phyloP scores from a whole-genome alignment of 208 protist genomes.

The Balamuthia mandrillaris region DNA sequence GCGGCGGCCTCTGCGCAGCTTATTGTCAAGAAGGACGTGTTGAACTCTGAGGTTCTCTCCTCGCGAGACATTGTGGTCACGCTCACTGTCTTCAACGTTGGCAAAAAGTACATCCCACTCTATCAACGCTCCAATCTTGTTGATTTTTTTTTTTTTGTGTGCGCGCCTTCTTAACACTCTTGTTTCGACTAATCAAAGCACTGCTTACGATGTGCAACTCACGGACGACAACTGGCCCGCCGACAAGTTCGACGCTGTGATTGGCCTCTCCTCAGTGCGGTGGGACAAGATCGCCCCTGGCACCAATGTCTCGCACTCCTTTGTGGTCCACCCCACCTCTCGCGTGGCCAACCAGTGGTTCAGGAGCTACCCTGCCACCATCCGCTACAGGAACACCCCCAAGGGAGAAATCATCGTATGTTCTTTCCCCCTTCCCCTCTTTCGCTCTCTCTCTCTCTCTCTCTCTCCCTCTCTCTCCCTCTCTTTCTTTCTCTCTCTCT shows the following conservation, averaged over 20 bases:
- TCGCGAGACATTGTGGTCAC: not conserved
- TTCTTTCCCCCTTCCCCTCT: too few species aligned
- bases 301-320: constrained; percentile 16
- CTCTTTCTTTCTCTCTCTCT: too few species aligned
- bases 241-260: not conserved
- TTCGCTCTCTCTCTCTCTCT: too few species aligned
- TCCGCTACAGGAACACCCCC: not conserved
- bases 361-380: not conserved
- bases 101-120: not conserved
- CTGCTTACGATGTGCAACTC: not conserved
- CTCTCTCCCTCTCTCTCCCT: too few species aligned
- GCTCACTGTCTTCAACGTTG: not conserved
- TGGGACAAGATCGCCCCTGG: constrained; percentile 12
- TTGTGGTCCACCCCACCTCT: not conserved
- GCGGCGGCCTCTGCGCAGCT: too few species aligned
- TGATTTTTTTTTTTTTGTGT: not conserved
- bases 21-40: not conserved
- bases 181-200: too few species aligned
- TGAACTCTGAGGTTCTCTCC: not conserved
- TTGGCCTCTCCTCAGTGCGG: not conserved
- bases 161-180: too few species aligned
- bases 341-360: not conserved
- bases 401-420: not conserved
- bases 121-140: not conserved
- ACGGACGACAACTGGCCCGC: not conserved